Evolutionary conservation across 768 basidiomycete species (phyloP), one percentile per base, ranked within the genome.

Genomic region (Fomitopsis pulvina): DNA sequence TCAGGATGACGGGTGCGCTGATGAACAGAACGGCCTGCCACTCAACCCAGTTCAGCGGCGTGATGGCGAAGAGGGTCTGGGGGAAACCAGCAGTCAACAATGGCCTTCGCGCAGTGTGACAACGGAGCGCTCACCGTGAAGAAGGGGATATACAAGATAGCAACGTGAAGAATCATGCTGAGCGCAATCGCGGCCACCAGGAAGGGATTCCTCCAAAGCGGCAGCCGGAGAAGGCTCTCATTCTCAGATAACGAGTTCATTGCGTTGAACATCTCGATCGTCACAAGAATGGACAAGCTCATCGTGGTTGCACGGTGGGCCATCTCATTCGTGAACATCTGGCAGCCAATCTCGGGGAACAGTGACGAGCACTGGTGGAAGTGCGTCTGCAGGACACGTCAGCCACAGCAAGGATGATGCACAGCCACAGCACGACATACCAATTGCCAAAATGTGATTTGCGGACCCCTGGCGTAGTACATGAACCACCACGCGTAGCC

Each of bases 401-500:
- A 18, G 37, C 42, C 41, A 40, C 3, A 52, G 6, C 8, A n/a
- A 28, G 43, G 14, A 43, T 28, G 28, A 37, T 25, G 5, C 28
- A 18, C 16, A n/a, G 20, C 26, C 18, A 29, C 50, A 25, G 48
- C 41, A 44, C 27, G 10, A 77, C 89, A 62, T 59, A 96, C 94
- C 54, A 99, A 72, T 68, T 99, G 91, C 61, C 90, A 74, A 75
- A 88, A 97, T 2, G 88, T 77, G 61, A 99, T 97, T 62, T 93
- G 91, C 4, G 95, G 95, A 1, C 95, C 95, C 41, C 78, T 86
- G 14, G 76, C 61, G 66, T 97, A 97, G 67, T 83, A 87, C 61
- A 95, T 73, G 72, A 99, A 99, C 95, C 95, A 98, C 95, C 95
- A 99, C 0, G 92, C 95, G 62, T 99, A 99, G 42, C 94, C 95